Evolutionary conservation across 805 yeast genomes (phyloP), one percentile per base, ranked within the genome.

Genomic region (Ogataea angusta): DNA sequence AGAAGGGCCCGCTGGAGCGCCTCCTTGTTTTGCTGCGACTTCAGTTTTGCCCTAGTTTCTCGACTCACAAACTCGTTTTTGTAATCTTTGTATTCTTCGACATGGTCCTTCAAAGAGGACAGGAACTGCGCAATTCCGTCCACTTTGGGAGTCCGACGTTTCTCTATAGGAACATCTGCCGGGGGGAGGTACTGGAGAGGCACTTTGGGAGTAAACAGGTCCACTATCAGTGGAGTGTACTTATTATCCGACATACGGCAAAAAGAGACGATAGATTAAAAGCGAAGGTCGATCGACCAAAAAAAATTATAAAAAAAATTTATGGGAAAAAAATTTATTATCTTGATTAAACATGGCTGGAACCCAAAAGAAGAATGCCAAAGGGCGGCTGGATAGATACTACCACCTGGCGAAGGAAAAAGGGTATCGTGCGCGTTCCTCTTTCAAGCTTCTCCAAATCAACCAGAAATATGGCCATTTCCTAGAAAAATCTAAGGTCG

Each of bases 351-450:
- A 15, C 22, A 60, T 60, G 64, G 66, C 65, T 26, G 96, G 95
- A 67, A 87, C 93, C 31, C 96, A 90, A 61, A 90, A 90, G 79
- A 90, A 90, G 68, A 83, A 87, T 62, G 87, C 95, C 66, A 91
- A 93, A 76, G 99, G 99, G 73, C 97, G 99, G 81, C 82, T 93
- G 64, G 99, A 93, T 71, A 85, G 91, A 56, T 93, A 93, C 84
- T 93, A 93, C 65, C 85, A 78, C 63, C 78, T 93, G 26, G 99
- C 99, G 25, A 93, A 93, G 62, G 99, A 93, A 67, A 93, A 91
- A 66, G 99, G 99, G 32, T 93, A 93, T 60, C 79, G 99, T 64
- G 99, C 99, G 37, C 95, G 99, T 76, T 93, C 99, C 30, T 89
- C 98, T 19, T 93, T 93, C 70, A 93, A 93, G 63, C 76, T 93